Evolutionary conservation across 192 early-diverging fungal species (phyloP).

Genomic region (Jimgerdemannia flammicorona): DNA sequence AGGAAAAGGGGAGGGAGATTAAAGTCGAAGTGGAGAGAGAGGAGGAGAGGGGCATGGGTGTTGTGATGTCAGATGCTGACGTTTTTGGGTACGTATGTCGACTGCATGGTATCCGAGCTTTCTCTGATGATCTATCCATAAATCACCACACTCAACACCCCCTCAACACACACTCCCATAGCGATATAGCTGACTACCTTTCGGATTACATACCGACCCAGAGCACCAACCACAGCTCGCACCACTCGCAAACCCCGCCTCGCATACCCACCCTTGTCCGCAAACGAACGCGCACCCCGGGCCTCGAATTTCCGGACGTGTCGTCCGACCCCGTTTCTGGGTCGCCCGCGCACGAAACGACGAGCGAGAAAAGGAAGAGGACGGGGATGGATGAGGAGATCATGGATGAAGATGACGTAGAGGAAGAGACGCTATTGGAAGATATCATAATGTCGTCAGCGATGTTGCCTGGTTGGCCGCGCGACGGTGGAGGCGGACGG

Average conservation of each 20-base stretch:
- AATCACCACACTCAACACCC: no score
- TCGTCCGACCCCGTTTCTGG: background rate
- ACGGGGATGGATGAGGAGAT: background rate
- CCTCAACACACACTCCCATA: background rate
- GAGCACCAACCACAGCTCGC: background rate
- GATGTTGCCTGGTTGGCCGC: no score
- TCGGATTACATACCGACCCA: conserved; percentile 2
- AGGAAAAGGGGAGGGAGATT: no score
- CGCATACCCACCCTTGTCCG: background rate
- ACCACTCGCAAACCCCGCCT: background rate
- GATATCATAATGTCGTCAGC: background rate
- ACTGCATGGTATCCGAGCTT: no score
- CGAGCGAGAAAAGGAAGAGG: background rate
- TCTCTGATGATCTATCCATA: no score
- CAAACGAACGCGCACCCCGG: background rate
- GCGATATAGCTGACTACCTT: background rate
- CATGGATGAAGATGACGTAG: background rate
- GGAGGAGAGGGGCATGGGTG: no score
- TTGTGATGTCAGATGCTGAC: no score
- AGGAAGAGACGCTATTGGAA: background rate
- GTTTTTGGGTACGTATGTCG: no score
- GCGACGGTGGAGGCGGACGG: no score
- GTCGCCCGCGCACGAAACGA: background rate
- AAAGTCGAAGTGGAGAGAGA: no score
- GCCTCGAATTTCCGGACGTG: background rate